A percentile compares a stretch with the other conserved stretches of the same genome.
phyloP scores from a whole-genome alignment of 2,329 filamentous ascomycete species.

The Fusarium solani-melongenae region DNA sequence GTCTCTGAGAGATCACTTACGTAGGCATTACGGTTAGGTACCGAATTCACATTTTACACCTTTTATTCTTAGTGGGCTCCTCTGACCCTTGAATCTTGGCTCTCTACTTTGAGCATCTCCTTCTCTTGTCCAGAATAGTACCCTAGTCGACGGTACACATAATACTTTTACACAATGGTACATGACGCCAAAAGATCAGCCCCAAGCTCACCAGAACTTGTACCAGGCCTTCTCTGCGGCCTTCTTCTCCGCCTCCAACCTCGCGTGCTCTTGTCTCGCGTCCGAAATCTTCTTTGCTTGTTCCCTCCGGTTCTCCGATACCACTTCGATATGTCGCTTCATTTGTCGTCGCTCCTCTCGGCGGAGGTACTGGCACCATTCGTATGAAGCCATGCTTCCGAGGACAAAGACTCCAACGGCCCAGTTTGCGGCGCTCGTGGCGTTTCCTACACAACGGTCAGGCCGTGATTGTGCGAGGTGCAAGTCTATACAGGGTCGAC shows the following conservation, averaged over 20 bases:
- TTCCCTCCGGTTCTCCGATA: constrained; percentile 61
- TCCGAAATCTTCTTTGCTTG: constrained; percentile 58
- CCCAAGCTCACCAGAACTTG: constrained; percentile 61
- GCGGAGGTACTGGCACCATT: constrained; percentile 83
- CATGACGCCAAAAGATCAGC: constrained; percentile 14
- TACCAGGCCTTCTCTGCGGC: constrained; percentile 62
- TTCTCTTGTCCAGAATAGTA: constrained; percentile 10
- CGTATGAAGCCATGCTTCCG: constrained; percentile 78
- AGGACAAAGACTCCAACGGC: constrained; percentile 82
- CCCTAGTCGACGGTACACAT: constrained; percentile 25
- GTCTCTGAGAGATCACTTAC: constrained; percentile 16
- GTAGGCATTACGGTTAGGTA: constrained; percentile 7
- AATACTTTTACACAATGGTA: constrained; percentile 40
- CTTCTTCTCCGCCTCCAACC: constrained; percentile 47
- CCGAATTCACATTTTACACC: constrained; percentile 1
- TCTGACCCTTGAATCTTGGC: neutral
- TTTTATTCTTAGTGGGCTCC: neutral
- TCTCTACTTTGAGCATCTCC: constrained; percentile 22
- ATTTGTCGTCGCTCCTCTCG: constrained; percentile 83
- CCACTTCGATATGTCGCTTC: constrained; percentile 81
- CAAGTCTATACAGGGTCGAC: constrained; percentile 36
- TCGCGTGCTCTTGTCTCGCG: constrained; percentile 50
- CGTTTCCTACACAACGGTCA: constrained; percentile 45
- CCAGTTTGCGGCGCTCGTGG: constrained; percentile 77
- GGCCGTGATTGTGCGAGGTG: neutral